These are phyloP conservation scores for Ceratopteris richardii DNA, from an alignment of 75 land plant species.

Conservation along the genomic window DNA sequence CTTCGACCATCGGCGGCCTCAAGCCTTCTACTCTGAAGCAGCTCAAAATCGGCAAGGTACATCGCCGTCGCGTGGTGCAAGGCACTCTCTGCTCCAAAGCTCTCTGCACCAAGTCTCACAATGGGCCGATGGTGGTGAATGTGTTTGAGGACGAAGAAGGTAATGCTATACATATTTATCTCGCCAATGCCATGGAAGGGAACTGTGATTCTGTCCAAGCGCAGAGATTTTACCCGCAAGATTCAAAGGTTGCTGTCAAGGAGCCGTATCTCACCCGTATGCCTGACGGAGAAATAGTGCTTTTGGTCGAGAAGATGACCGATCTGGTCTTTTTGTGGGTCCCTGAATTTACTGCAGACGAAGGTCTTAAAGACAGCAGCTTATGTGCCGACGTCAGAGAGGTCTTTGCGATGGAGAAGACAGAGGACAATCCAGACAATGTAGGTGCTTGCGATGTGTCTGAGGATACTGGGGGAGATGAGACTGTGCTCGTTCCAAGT, in stretches of 20 bases:
- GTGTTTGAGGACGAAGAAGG: constrained; percentile 18
- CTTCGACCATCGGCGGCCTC: constrained; percentile 4
- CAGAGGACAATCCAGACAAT: no score
- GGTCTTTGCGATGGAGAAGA: no score
- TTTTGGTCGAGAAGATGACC: constrained; percentile 14
- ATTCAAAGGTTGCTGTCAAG: constrained; percentile 16
- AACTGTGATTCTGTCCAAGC: constrained; percentile 7
- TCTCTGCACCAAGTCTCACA: background rate
- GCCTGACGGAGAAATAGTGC: constrained; percentile 16
- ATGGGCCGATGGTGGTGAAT: constrained; percentile 6
- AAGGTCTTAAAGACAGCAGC: background rate
- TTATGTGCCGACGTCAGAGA: no score
- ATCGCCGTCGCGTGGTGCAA: constrained; percentile 16
- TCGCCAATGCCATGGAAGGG: background rate
- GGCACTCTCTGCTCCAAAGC: constrained; percentile 17
- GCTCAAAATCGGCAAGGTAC: constrained; percentile 21
- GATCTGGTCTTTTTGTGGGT: constrained; percentile 20
- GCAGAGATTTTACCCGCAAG: constrained; percentile 20
- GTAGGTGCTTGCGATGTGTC: no score
- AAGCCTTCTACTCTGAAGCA: constrained; percentile 13
- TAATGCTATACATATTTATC: constrained; percentile 5
- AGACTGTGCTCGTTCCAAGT: no score
- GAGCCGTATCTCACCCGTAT: constrained; percentile 23
- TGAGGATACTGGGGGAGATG: no score
- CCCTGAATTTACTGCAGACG: background rate